These are phyloP conservation scores for Solanum chmielewskii DNA, from an alignment of 257 asterid species.

Conservation along the genomic window DNA sequence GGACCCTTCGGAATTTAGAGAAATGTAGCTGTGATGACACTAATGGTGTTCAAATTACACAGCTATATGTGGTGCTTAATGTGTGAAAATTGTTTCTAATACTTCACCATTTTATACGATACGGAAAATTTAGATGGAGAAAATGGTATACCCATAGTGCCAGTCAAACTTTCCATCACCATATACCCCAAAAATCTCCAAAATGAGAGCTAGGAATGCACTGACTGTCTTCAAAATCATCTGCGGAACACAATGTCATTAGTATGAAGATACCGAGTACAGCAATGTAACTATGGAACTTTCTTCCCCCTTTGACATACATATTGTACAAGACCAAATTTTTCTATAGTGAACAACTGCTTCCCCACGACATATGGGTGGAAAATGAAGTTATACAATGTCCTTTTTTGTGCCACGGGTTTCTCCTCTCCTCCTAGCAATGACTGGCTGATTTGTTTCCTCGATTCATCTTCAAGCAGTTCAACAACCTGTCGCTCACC, in stretches of 20 bases:
- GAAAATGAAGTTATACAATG: conserved; percentile 41
- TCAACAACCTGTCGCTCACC: conserved; percentile 56
- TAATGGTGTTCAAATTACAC: background rate
- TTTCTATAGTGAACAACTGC: conserved; percentile 59
- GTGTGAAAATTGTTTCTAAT: background rate
- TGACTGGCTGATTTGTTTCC: conserved; percentile 39
- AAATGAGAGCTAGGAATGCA: conserved; percentile 65
- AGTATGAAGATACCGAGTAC: background rate
- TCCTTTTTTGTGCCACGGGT: conserved; percentile 16
- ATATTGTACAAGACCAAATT: conserved; percentile 89
- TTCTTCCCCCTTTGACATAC: conserved; percentile 19
- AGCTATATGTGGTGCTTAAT: background rate
- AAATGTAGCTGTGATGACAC: background rate
- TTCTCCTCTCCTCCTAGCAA: conserved; percentile 42
- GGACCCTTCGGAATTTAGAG: background rate
- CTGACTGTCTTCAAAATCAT: conserved; percentile 89
- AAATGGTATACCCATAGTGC: conserved; percentile 64
- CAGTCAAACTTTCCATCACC: conserved; percentile 93
- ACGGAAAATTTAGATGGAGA: background rate
- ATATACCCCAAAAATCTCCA: conserved; percentile 79
- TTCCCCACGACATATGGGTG: conserved; percentile 56
- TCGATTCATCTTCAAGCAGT: conserved; percentile 65
- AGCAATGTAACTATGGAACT: background rate
- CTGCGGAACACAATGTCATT: conserved; percentile 13
- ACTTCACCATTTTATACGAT: background rate